phyloP scores from a whole-genome alignment of 2,329 filamentous ascomycete genomes.

The Aspergillus uvarum region DNA sequence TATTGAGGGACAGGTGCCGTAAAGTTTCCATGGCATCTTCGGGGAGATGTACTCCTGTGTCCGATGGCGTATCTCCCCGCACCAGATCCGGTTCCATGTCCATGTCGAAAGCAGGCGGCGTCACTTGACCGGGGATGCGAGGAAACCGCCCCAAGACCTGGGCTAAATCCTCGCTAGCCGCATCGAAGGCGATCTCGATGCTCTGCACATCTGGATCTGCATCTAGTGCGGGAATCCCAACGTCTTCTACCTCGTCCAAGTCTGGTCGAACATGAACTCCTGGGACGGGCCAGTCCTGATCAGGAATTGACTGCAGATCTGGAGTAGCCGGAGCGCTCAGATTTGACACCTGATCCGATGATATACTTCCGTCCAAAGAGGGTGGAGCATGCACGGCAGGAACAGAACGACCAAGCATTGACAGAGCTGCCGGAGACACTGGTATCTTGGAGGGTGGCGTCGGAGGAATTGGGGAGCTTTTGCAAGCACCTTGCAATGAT shows the following conservation, averaged over 20 bases:
- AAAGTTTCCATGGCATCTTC: constrained; percentile 78
- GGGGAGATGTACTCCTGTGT: constrained; percentile 68
- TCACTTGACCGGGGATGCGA: constrained; percentile 31
- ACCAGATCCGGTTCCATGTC: constrained; percentile 20
- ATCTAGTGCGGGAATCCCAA: constrained; percentile 25
- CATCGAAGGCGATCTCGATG: constrained; percentile 41
- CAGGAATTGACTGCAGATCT: constrained; percentile 59
- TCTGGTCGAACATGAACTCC: constrained; percentile 37
- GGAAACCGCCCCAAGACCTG: constrained; percentile 44
- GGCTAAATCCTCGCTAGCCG: constrained; percentile 60
- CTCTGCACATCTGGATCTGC: constrained; percentile 28
- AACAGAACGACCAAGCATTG: constrained; percentile 68
- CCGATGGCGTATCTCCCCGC: constrained; percentile 35
- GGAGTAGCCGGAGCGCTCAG: constrained; percentile 85
- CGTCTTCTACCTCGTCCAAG: constrained; percentile 30
- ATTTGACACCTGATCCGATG: constrained; percentile 80
- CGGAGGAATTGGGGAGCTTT: constrained; percentile 48
- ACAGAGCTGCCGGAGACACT: constrained; percentile 73
- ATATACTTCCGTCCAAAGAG: constrained; percentile 84
- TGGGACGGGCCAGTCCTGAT: constrained; percentile 60
- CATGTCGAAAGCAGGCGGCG: constrained; percentile 19
- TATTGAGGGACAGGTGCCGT: constrained; percentile 65
- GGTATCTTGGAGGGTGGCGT: constrained; percentile 59
- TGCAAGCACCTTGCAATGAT: constrained; percentile 55
- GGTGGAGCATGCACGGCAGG: constrained; percentile 78